A percentile compares a stretch with the other conserved stretches of the same genome.
These are phyloP conservation scores for Scheffersomyces stipitis DNA, from an alignment of 805 yeast species.

Conservation along the genomic window DNA sequence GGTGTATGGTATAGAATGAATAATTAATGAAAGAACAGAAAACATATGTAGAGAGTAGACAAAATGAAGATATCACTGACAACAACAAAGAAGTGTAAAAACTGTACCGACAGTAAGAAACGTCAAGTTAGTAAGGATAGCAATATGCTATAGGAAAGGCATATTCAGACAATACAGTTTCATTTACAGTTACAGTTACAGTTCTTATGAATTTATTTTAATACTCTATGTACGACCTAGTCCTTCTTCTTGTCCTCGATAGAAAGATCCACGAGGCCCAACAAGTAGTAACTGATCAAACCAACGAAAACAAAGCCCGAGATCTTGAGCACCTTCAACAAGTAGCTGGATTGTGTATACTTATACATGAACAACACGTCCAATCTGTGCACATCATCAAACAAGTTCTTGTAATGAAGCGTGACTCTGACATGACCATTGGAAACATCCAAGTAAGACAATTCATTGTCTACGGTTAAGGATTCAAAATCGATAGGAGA, in stretches of 20 bases:
- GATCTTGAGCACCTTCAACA: constrained; percentile 65
- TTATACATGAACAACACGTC: constrained; percentile 63
- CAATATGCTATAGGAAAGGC: too few species aligned
- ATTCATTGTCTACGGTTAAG: constrained; percentile 33
- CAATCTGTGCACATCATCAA: constrained; percentile 63
- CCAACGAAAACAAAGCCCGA: constrained; percentile 63
- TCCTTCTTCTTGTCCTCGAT: constrained; percentile 15
- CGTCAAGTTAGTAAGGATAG: too few species aligned
- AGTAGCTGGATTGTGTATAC: constrained; percentile 52
- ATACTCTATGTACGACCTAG: constrained; percentile 4
- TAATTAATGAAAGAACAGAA: too few species aligned
- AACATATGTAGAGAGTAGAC: too few species aligned
- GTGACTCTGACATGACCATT: constrained; percentile 77
- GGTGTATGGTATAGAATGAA: constrained; percentile 8
- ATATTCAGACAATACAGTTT: too few species aligned
- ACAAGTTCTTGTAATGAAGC: constrained; percentile 56
- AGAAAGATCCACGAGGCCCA: constrained; percentile 36
- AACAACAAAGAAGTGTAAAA: too few species aligned
- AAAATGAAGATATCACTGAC: too few species aligned
- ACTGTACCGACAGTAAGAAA: too few species aligned
- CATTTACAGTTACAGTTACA: too few species aligned
- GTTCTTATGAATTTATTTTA: too few species aligned
- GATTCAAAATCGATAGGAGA: constrained; percentile 51
- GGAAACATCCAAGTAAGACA: constrained; percentile 70
- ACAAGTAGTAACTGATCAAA: constrained; percentile 51